Conservation (phyloP, 495 filamentous ascomycete genomes). For the Aspergillus ostianus region DNA sequence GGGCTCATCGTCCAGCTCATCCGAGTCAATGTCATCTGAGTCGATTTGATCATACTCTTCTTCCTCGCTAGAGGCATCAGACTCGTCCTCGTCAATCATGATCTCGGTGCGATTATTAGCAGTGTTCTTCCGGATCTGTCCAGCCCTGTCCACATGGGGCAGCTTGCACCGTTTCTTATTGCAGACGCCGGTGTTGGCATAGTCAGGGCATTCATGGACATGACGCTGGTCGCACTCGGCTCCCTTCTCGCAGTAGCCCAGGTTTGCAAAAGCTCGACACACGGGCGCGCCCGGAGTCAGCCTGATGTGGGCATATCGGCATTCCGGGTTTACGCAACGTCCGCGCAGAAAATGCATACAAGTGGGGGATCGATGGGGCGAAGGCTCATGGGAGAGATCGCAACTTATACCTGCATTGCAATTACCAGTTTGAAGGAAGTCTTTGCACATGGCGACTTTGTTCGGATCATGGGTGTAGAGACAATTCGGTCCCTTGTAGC, state of each 20-base stretch:
- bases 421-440: conserved; percentile 74
- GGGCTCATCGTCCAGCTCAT: conserved; percentile 73
- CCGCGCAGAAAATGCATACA: conserved; percentile 91
- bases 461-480: conserved; percentile 80
- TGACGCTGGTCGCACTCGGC: conserved; percentile 77
- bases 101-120: conserved; percentile 36
- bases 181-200: conserved; percentile 86
- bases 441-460: conserved; percentile 90
- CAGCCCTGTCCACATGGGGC: conserved; percentile 84
- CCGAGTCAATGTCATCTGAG: conserved; percentile 87
- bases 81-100: conserved; percentile 55
- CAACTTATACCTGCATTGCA: conserved; percentile 80
- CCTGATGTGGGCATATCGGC: conserved; percentile 85
- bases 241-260: conserved; percentile 91
- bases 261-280: conserved; percentile 77
- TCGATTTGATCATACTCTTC: conserved; percentile 72
- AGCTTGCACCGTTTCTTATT: conserved; percentile 78
- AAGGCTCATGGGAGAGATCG: conserved; percentile 90
- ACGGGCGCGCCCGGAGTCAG: conserved; percentile 79
- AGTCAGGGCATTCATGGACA: conserved; percentile 88
- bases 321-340: conserved; percentile 83
- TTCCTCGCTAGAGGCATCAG: conserved; percentile 82
- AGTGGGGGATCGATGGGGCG: conserved; percentile 77
- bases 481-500: conserved; percentile 75
- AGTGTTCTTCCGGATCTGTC: conserved; percentile 61